Conservation (phyloP, 331 rosid species). For the Malus hybrid region DNA sequence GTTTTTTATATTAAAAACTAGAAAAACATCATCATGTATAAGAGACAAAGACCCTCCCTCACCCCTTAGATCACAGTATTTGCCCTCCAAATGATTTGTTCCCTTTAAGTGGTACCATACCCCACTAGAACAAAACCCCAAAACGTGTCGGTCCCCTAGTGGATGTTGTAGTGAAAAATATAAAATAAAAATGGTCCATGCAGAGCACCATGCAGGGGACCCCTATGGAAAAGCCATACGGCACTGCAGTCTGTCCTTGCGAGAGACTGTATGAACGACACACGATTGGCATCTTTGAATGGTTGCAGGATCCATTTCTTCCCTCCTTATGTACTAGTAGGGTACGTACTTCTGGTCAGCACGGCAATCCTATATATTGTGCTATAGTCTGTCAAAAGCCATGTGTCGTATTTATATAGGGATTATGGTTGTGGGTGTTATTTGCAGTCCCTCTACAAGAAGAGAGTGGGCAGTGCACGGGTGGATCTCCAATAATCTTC, state of each 20-base stretch:
- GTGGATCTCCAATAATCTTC: background rate
- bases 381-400: background rate
- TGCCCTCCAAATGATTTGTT: constrained; percentile 23
- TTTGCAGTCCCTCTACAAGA: background rate
- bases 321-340: background rate
- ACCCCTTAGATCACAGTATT: background rate
- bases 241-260: constrained; percentile 18
- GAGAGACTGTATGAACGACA: background rate
- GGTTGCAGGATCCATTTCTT: constrained; percentile 8
- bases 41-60: background rate
- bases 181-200: constrained; percentile 21
- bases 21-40: background rate
- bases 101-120: constrained; percentile 25
- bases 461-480: background rate
- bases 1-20: background rate
- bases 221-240: constrained; percentile 24
- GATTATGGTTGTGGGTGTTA: background rate
- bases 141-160: constrained; percentile 13
- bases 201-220: constrained; percentile 21
- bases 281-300: constrained; percentile 43
- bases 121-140: constrained; percentile 12
- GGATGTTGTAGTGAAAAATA: background rate
- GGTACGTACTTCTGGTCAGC: constrained; percentile 20
- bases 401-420: background rate
- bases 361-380: background rate